A percentile compares a stretch with the other conserved stretches of the same genome.
phyloP scores from a whole-genome alignment of 2,329 filamentous ascomycete species.

The Rutstroemia sp. region DNA sequence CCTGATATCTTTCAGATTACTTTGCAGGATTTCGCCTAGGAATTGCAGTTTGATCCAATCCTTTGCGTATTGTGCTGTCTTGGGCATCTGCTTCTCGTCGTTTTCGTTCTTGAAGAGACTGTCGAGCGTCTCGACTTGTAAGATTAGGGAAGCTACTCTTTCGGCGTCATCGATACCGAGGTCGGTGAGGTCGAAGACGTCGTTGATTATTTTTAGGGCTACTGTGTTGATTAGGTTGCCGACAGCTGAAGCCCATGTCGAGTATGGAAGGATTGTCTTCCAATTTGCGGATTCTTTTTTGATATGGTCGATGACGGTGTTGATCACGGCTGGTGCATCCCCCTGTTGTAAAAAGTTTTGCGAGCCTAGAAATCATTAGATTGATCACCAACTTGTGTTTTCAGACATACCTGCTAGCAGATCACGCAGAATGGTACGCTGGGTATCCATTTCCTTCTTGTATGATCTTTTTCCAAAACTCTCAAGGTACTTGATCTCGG shows the following conservation, averaged over 20 bases:
- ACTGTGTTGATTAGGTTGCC: conserved; percentile 53
- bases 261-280: conserved; percentile 50
- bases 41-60: conserved; percentile 59
- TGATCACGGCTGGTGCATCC: conserved; percentile 44
- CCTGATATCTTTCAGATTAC: conserved; percentile 55
- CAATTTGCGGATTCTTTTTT: conserved; percentile 47
- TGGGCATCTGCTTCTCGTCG: conserved; percentile 31
- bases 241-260: conserved; percentile 55
- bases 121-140: conserved; percentile 49
- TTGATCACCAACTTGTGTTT: background rate
- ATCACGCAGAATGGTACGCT: conserved; percentile 54
- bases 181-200: conserved; percentile 54
- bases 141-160: conserved; percentile 51
- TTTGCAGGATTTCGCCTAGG: conserved; percentile 57
- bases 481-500: conserved; percentile 51
- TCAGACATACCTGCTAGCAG: conserved; percentile 43
- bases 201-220: conserved; percentile 51
- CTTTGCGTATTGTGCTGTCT: conserved; percentile 52
- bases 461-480: conserved; percentile 57
- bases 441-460: conserved; percentile 50
- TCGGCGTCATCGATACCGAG: conserved; percentile 60
- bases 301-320: conserved; percentile 45
- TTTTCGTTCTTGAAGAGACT: conserved; percentile 18
- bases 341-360: conserved; percentile 53
- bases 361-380: conserved; percentile 32